These are phyloP conservation scores for Dispira simplex DNA, from an alignment of 192 early-diverging fungal genomes.

Conservation along the genomic window DNA sequence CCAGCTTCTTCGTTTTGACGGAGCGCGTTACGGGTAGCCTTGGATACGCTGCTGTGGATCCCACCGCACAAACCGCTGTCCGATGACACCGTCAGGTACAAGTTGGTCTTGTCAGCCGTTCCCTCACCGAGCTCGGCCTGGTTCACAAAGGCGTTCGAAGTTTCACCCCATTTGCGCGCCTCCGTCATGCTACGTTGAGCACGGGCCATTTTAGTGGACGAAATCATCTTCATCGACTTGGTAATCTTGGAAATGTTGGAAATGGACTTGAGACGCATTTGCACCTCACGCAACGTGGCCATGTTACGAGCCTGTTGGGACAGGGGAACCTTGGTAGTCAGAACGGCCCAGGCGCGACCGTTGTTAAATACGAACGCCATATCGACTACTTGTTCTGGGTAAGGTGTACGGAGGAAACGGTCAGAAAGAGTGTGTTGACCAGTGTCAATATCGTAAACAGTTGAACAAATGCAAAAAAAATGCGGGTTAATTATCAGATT, in stretches of 20 bases:
- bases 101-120: constrained; percentile 35
- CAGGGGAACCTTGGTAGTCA: no score
- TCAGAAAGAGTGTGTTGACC: no score
- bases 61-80: constrained; percentile 99
- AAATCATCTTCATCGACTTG: constrained; percentile 99
- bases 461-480: no score
- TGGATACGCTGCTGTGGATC: constrained; percentile 90
- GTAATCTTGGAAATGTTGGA: constrained; percentile 99
- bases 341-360: no score
- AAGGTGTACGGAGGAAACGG: no score
- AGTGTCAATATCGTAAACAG: no score
- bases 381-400: no score
- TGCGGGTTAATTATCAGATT: no score
- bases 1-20: constrained; percentile 32
- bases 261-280: constrained; percentile 87
- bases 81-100: constrained; percentile 68
- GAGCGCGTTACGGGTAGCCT: constrained; percentile 55
- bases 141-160: constrained; percentile 27
- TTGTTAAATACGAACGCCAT: no score
- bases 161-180: constrained; percentile 54
- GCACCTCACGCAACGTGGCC: constrained; percentile 91
- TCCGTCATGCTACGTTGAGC: constrained; percentile 80
- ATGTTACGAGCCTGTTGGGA: constrained; percentile 66
- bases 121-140: constrained; percentile 42
- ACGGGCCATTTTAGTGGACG: constrained; percentile 87